These are phyloP conservation scores for Penicillium sp. DNA, from an alignment of 2,329 filamentous ascomycete species.

Conservation along the genomic window DNA sequence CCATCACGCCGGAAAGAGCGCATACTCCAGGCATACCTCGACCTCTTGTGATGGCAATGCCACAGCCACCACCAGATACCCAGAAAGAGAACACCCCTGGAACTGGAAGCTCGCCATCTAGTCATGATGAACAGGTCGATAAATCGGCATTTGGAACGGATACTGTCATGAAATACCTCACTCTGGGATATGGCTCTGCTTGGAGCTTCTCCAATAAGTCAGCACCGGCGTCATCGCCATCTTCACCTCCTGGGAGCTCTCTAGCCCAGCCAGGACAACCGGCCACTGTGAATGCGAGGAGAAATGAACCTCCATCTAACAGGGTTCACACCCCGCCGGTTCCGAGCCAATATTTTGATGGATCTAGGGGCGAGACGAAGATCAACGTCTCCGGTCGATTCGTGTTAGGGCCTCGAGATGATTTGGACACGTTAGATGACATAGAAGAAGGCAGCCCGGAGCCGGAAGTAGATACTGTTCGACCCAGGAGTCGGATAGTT, in stretches of 20 bases:
- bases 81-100: slow-evolving; percentile 13
- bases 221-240: slow-evolving; percentile 27
- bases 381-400: slow-evolving; percentile 14
- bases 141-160: slow-evolving; percentile 42
- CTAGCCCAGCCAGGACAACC: slow-evolving; percentile 15
- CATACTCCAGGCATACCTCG: slow-evolving; percentile 47
- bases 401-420: slow-evolving; percentile 35
- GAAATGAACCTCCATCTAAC: not conserved
- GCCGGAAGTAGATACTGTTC: slow-evolving; percentile 20
- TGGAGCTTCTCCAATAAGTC: slow-evolving; percentile 46
- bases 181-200: slow-evolving; percentile 51
- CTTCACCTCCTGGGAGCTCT: slow-evolving; percentile 23
- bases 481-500: slow-evolving; percentile 34
- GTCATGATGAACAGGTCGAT: slow-evolving; percentile 27
- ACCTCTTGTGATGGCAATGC: slow-evolving; percentile 39
- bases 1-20: slow-evolving; percentile 22
- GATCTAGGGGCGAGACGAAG: slow-evolving; percentile 1
- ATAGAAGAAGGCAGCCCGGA: slow-evolving; percentile 28
- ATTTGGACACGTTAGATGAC: slow-evolving; percentile 37
- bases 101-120: slow-evolving; percentile 17
- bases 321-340: not conserved
- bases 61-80: slow-evolving; percentile 17
- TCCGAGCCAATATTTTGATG: not conserved
- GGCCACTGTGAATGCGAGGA: not conserved
- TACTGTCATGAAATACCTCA: slow-evolving; percentile 52